Percentiles rank a stretch among this genome's conserved stretches.
Conservation (phyloP, 306 rosid species). For the Delonix regia region DNA sequence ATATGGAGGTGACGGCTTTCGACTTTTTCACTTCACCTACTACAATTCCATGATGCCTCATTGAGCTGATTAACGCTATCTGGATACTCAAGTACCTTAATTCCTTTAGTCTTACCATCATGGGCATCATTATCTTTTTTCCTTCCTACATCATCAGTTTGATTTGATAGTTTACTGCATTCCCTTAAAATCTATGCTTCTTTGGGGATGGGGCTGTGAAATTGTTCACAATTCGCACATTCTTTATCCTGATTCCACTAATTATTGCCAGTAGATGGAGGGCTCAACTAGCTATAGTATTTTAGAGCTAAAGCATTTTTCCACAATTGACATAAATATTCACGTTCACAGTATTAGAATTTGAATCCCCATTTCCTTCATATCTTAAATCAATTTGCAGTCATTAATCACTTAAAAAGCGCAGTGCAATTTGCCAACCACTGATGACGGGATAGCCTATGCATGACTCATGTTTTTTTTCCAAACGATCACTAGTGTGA, state of each 20-base stretch:
- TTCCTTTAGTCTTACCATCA: neutral
- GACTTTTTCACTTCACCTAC: slow-evolving; percentile 27
- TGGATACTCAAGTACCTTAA: neutral
- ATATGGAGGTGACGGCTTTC: neutral
- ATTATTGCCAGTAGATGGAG: too few relatives aligned
- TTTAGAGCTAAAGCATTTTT: neutral
- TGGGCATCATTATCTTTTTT: neutral
- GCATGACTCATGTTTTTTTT: slow-evolving; percentile 37
- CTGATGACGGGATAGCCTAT: neutral
- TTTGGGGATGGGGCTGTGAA: too few relatives aligned
- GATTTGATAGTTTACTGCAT: too few relatives aligned
- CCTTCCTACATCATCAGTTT: too few relatives aligned
- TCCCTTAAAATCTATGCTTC: too few relatives aligned
- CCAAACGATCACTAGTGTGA: slow-evolving; percentile 5
- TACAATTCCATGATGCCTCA: neutral
- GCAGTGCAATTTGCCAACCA: slow-evolving; percentile 15
- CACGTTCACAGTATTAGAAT: neutral
- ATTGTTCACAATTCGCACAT: too few relatives aligned
- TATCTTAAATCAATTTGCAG: neutral
- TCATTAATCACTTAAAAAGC: too few relatives aligned
- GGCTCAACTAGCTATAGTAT: too few relatives aligned
- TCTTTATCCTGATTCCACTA: too few relatives aligned
- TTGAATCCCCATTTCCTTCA: neutral
- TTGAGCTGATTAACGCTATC: neutral
- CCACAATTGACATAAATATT: neutral